Evolutionary conservation across 495 filamentous ascomycete species (phyloP), one percentile per base, ranked within the genome.

Genomic region (Talaromyces borbonicus): DNA sequence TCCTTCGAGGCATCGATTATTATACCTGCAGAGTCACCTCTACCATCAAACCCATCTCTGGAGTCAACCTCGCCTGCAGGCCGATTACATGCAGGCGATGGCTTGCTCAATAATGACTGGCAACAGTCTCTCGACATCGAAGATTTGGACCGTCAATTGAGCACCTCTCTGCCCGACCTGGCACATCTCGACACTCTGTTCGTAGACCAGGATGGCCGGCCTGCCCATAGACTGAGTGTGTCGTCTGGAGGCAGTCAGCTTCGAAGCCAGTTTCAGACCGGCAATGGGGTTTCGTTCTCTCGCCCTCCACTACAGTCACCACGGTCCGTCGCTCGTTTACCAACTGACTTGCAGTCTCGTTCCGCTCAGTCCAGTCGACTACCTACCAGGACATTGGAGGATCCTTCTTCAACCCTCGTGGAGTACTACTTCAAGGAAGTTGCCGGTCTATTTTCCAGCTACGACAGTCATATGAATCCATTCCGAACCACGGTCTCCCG

Each of bases 371-470:
- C 36, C 20, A 46, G 30, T 32, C 43, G 30, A 8, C 29, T 31
- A 15, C 27, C 30, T 11, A 29, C 30, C 20, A 46, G 19, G 20
- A 31, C 43, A 15, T 22, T 46, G 46, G 68, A 73, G 27, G 70
- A 72, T 39, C 63, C 71, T 22, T 73, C 67, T 32, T 74, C 70
- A 55, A 73, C 74, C 8, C 59, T 79, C 4, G 71, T 79, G 5
- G 73, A 79, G 39, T 77, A 79, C 52, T 79, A 79, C 44, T 79
- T 79, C 60, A 74, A 73, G 49, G 73, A 79, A 43, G 74, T 79
- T 7, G 72, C 71, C 8, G 68, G 68, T 3, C 49, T 79, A 15
- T 79, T 77, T 51, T 79, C 75, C 8, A 76, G 69, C 43, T 79
- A 76, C 52, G 75, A 79, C 51, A 74, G 72, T 27, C 64, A 71